phyloP scores from a whole-genome alignment of 2,329 filamentous ascomycete genomes.

The Pseudogymnoascus sp. region DNA sequence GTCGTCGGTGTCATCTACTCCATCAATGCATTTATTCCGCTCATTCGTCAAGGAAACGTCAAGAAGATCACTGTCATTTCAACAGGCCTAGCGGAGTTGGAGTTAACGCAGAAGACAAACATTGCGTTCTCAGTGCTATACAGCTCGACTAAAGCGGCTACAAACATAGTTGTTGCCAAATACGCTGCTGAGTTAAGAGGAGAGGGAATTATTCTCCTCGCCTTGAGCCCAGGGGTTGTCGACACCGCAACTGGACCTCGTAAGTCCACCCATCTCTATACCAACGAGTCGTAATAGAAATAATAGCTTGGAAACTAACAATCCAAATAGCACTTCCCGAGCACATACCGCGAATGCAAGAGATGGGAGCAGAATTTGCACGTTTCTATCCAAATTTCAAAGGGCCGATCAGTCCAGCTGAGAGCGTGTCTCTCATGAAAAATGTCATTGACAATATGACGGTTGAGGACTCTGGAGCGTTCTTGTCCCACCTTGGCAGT shows the following conservation, averaged over 20 bases:
- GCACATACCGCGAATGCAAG: not conserved
- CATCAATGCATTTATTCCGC: constrained; percentile 45
- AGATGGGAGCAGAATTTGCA: constrained; percentile 8
- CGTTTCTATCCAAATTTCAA: constrained; percentile 14
- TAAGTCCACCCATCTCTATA: not conserved
- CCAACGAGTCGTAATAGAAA: not conserved
- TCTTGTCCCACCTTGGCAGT: constrained; percentile 18
- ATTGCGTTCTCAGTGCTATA: constrained; percentile 36
- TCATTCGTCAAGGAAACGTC: constrained; percentile 40
- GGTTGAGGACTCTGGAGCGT: constrained; percentile 17
- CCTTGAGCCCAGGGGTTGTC: constrained; percentile 45
- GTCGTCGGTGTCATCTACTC: constrained; percentile 45
- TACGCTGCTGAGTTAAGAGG: constrained; percentile 38
- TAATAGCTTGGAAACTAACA: not conserved
- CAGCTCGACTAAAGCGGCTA: constrained; percentile 42
- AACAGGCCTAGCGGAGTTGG: constrained; percentile 40
- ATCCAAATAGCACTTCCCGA: constrained; percentile 1
- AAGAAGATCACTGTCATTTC: constrained; percentile 51
- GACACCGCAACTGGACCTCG: constrained; percentile 30
- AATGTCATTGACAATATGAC: constrained; percentile 19
- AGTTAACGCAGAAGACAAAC: constrained; percentile 33
- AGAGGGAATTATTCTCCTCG: constrained; percentile 45
- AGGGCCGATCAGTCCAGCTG: constrained; percentile 12
- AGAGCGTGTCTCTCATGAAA: constrained; percentile 17
- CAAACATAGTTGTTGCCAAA: constrained; percentile 47